Conservation (phyloP, 805 yeast species). For the Candida morakotiae region DNA sequence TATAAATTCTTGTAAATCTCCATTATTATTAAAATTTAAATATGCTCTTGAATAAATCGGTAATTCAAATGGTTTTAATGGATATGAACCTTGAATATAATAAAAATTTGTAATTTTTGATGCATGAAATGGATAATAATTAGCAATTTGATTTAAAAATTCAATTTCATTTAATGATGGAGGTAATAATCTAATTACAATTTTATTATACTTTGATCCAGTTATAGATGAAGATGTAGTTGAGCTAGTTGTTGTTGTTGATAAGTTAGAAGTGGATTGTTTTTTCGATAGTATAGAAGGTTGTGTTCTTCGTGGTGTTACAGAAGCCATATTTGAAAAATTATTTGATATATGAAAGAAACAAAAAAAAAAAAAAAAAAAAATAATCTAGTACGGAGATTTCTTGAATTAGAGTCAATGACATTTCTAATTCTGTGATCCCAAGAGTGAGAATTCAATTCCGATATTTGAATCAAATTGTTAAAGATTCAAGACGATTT, state of each 20-base stretch:
- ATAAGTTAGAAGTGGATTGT: background rate
- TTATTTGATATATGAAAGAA: background rate
- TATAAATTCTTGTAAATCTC: slow-evolving; percentile 23
- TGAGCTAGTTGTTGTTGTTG: background rate
- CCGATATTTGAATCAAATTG: no score
- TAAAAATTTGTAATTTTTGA: slow-evolving; percentile 20
- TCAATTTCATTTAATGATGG: slow-evolving; percentile 20
- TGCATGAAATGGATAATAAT: slow-evolving; percentile 8
- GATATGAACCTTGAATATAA: slow-evolving; percentile 39
- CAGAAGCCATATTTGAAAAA: slow-evolving; percentile 6
- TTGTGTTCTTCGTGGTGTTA: slow-evolving; percentile 7
- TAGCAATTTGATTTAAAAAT: slow-evolving; percentile 10
- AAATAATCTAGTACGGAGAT: no score
- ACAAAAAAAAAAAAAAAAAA: background rate
- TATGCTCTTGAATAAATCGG: slow-evolving; percentile 42
- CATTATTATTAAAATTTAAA: slow-evolving; percentile 27
- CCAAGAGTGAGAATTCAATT: no score
- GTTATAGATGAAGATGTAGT: background rate
- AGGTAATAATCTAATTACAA: slow-evolving; percentile 41
- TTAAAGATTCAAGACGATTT: no score
- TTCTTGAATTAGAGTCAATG: no score
- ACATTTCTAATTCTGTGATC: no score
- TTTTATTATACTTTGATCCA: slow-evolving; percentile 13
- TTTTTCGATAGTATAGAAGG: background rate
- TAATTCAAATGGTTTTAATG: slow-evolving; percentile 35